Evolutionary conservation across 2,329 filamentous ascomycete genomes (phyloP).

Genomic region (Neopestalotiopsis sp.): DNA sequence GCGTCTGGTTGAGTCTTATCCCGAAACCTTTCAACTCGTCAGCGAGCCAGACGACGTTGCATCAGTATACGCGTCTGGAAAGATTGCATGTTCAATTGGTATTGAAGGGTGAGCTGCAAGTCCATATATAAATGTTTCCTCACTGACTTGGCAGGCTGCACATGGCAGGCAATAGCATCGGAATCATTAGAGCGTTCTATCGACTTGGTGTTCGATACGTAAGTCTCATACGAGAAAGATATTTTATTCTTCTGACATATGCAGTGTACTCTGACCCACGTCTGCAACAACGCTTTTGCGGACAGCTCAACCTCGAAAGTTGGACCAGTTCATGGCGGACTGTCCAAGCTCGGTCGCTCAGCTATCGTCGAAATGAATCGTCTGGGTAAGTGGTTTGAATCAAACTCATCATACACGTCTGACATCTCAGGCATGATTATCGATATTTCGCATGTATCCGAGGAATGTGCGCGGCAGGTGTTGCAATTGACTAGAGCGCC

Average conservation of each 20-base stretch:
- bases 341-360: slow-evolving; percentile 34
- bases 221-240: neutral
- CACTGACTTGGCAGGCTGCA: slow-evolving; percentile 28
- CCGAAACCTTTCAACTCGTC: slow-evolving; percentile 30
- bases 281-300: slow-evolving; percentile 35
- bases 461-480: slow-evolving; percentile 31
- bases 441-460: slow-evolving; percentile 37
- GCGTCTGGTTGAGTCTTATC: slow-evolving; percentile 31
- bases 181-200: slow-evolving; percentile 39
- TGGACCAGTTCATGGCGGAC: slow-evolving; percentile 32
- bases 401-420: neutral
- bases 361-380: slow-evolving; percentile 43
- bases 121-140: neutral
- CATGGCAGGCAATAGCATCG: slow-evolving; percentile 39
- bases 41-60: slow-evolving; percentile 34
- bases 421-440: slow-evolving; percentile 32
- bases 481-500: slow-evolving; percentile 33
- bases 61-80: slow-evolving; percentile 33
- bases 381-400: slow-evolving; percentile 27
- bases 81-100: slow-evolving; percentile 41
- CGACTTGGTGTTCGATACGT: slow-evolving; percentile 42
- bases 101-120: slow-evolving; percentile 34
- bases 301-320: slow-evolving; percentile 32
- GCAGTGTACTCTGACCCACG: slow-evolving; percentile 33
- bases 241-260: neutral